Evolutionary conservation across 2,329 filamentous ascomycete genomes (phyloP), one percentile per base, ranked within the genome.

Genomic region (Colletotrichum sp.): DNA sequence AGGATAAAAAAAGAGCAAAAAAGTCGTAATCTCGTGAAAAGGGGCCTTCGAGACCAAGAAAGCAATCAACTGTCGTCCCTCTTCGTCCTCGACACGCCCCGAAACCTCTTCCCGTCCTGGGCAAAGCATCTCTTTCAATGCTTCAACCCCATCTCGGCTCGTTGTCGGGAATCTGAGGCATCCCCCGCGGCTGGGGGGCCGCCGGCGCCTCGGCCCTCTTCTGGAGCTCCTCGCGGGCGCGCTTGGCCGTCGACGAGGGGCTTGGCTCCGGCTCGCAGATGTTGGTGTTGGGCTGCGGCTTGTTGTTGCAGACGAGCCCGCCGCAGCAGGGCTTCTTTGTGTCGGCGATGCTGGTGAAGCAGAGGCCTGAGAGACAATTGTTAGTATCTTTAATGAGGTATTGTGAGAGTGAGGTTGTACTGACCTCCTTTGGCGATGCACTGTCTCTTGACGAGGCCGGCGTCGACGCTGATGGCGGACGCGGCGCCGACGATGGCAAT

Each of bases 391-490:
- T 0, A 12, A n/a, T 4, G 18, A 48, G 18, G 9, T 30, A 2
- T 2, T 43, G 39, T 43, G 9, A 43, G 39, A 6, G 18, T 43
- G 18, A 10, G 39, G 13, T 9, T 16, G 3, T 30, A 60, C 72
- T 16, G 12, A 74, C 72, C 34, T 74, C 72, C 67, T 1, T 30
- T 24, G 8, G 26, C 34, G 34, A 71, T 61, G 72, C 72, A 74
- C 18, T 74, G 60, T 55, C 68, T 66, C 67, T 71, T 71, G 67
- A 74, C 16, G 14, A 66, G 72, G 26, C 67, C 52, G 26, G 34
- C 28, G 34, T 71, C 72, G 72, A 74, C 68, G 60, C 72, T 74
- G 48, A 71, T 60, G 18, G 72, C 72, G 34, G 72, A 71, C 5
- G 48, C 72, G 26, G 21, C 72, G 34, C 72, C 60, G 36, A 61